phyloP scores from a whole-genome alignment of 805 yeast genomes.

The Kregervanrija fluxuum region DNA sequence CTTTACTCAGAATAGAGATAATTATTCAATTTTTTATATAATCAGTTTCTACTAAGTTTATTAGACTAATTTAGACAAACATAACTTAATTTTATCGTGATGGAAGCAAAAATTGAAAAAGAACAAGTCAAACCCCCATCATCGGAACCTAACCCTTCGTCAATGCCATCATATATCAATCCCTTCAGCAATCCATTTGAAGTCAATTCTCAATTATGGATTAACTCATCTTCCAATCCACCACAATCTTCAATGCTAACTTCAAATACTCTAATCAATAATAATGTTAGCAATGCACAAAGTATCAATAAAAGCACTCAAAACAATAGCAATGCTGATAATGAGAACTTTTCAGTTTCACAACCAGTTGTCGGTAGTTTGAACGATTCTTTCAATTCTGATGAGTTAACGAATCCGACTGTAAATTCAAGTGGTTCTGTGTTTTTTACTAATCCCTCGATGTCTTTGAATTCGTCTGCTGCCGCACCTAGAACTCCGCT shows the following conservation, averaged over 20 bases:
- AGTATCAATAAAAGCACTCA: too few species aligned
- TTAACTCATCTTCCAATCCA: not conserved
- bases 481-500: slow-evolving; percentile 9
- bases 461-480: slow-evolving; percentile 15
- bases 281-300: not conserved
- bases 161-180: not conserved
- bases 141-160: too few species aligned
- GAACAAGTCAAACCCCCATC: too few species aligned
- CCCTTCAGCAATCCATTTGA: slow-evolving; percentile 20
- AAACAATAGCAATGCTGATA: slow-evolving; percentile 4
- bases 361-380: slow-evolving; percentile 11
- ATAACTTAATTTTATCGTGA: too few species aligned
- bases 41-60: too few species aligned
- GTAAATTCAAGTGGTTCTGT: not conserved
- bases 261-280: slow-evolving; percentile 1
- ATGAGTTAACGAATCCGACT: not conserved
- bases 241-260: not conserved
- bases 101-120: too few species aligned
- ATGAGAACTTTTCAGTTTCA: slow-evolving; percentile 14
- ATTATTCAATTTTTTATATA: too few species aligned
- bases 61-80: too few species aligned
- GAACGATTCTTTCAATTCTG: slow-evolving; percentile 1
- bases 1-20: too few species aligned
- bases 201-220: slow-evolving; percentile 20
- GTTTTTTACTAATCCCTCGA: not conserved